Percentiles rank a stretch among this genome's conserved stretches.
Evolutionary conservation across 495 filamentous ascomycete species (phyloP).

Genomic region (Penicillium argentinense): DNA sequence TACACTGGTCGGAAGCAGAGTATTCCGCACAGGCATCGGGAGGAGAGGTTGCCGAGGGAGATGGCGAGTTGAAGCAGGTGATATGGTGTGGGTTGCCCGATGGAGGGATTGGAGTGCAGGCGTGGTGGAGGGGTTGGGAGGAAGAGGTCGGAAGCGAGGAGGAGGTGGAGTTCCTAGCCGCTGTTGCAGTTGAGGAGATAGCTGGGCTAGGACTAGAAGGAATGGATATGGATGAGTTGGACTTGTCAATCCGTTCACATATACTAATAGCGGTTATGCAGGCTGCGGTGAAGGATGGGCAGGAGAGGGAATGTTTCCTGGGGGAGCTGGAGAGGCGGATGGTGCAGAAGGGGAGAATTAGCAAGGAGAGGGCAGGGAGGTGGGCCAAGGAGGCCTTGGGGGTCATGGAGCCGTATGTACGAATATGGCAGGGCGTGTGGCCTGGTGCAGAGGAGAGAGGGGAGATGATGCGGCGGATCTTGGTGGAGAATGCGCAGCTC

Average conservation of each 20-base stretch:
- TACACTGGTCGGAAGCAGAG: slow-evolving; percentile 19
- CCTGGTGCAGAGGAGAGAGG: slow-evolving; percentile 22
- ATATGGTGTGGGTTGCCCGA: slow-evolving; percentile 22
- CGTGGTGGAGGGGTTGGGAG: slow-evolving; percentile 26
- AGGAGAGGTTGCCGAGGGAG: slow-evolving; percentile 16
- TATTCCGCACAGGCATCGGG: slow-evolving; percentile 17
- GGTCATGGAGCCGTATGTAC: slow-evolving; percentile 25
- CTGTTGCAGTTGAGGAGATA: slow-evolving; percentile 26
- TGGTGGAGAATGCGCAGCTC: slow-evolving; percentile 28
- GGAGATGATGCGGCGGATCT: slow-evolving; percentile 23
- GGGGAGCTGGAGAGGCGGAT: slow-evolving; percentile 23
- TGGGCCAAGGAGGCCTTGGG: slow-evolving; percentile 24
- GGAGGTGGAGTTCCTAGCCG: slow-evolving; percentile 25
- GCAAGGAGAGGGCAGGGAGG: slow-evolving; percentile 18
- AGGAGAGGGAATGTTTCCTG: slow-evolving; percentile 19
- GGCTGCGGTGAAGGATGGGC: slow-evolving; percentile 18
- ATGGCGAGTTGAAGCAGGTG: slow-evolving; percentile 19
- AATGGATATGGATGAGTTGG: slow-evolving; percentile 21
- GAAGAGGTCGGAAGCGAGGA: slow-evolving; percentile 27
- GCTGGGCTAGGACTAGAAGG: slow-evolving; percentile 6
- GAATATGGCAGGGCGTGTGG: slow-evolving; percentile 25
- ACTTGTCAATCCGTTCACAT: slow-evolving; percentile 27
- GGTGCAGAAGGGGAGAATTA: slow-evolving; percentile 22
- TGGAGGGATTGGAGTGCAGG: slow-evolving; percentile 17
- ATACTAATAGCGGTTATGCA: slow-evolving; percentile 25